Base-by-base conservation (phyloP, 129 eudicot species). In the Heracleum sosnowskyi region DNA sequence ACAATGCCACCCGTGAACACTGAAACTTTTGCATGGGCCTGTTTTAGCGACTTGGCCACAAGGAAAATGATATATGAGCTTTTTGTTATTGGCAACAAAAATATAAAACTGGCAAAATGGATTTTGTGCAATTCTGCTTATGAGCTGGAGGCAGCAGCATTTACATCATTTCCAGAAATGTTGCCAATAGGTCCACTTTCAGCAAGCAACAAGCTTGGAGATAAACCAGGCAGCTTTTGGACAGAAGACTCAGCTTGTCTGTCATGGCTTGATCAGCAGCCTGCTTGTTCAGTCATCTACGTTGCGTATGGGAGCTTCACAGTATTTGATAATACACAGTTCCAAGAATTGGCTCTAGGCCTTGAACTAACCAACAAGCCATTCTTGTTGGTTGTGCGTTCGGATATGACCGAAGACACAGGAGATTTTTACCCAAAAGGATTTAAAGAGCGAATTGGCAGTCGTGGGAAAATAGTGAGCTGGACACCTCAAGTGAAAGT, bases 401-500 rank as follows among this genome's bases (percentile, higher is more conserved):
- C 79, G 13, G 80, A 77, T 42, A 57, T 62, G 36, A 79, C 86
- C 11, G 41, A 68, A 2, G 49, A 57, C 31, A 44, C 41, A 1
- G 47, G 36, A 4, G 46, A 76, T 2, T 35, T 49, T 31, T 87
- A 78, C 79, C 90, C 92, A 0, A 44, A 78, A 68, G 93, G 90
- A 3, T 91, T 79, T 74, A 40, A 47, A 35, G 86, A 84, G 1
- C 77, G 90, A 76, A 73, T 87, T 29, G 69, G 80, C 34, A 41
- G 12, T 33, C 87, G 87, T 31, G 92, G 92, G 76, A 77, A 77
- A 40, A 69, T 87, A 6, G 90, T 87, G 73, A 69, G 80, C 0
- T 91, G 97, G 90, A 90, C 93, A 37, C 93, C 93, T 10, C 93
- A 91, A 77, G 86, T 85, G 69, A 62, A 79, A 77, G 86, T 89